A percentile compares a stretch with the other conserved stretches of the same genome.
Conservation (phyloP, 345 rosid species). For the Populus simonii region DNA sequence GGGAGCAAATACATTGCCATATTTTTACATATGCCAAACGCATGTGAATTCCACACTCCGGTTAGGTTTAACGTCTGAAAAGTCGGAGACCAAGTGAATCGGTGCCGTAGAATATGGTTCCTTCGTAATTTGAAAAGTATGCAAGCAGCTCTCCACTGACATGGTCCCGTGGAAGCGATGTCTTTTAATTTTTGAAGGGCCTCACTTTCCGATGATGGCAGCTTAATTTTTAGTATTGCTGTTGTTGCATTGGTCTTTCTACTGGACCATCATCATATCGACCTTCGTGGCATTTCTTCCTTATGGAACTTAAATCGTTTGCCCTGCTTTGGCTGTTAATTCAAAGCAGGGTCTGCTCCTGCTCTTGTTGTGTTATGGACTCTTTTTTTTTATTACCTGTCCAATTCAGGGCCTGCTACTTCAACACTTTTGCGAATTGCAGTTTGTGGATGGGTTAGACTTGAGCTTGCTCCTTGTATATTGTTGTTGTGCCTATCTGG, state of each 20-base stretch:
- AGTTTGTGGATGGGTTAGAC: too few species aligned
- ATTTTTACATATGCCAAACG: background rate
- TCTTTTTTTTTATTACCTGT: too few species aligned
- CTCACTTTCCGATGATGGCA: background rate
- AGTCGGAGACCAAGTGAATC: conserved; percentile 35
- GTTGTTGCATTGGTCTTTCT: too few species aligned
- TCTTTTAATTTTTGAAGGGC: background rate
- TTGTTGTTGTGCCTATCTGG: too few species aligned
- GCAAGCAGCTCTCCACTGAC: background rate
- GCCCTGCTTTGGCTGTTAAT: too few species aligned
- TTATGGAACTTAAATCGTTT: too few species aligned
- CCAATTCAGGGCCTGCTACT: background rate
- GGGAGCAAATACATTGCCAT: conserved; percentile 7
- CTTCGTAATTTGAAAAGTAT: background rate
- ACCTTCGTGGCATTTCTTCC: too few species aligned
- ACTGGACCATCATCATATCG: background rate
- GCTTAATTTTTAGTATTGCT: too few species aligned
- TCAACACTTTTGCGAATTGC: background rate
- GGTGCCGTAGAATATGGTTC: conserved; percentile 24
- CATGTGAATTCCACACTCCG: background rate
- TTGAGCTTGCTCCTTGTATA: too few species aligned
- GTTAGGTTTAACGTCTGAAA: conserved; percentile 29
- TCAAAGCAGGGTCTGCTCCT: too few species aligned
- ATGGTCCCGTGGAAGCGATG: background rate
- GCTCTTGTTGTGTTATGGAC: too few species aligned